Evolutionary conservation across 768 basidiomycete genomes (phyloP), one percentile per base, ranked within the genome.

Genomic region (Tephrocybe rancida): DNA sequence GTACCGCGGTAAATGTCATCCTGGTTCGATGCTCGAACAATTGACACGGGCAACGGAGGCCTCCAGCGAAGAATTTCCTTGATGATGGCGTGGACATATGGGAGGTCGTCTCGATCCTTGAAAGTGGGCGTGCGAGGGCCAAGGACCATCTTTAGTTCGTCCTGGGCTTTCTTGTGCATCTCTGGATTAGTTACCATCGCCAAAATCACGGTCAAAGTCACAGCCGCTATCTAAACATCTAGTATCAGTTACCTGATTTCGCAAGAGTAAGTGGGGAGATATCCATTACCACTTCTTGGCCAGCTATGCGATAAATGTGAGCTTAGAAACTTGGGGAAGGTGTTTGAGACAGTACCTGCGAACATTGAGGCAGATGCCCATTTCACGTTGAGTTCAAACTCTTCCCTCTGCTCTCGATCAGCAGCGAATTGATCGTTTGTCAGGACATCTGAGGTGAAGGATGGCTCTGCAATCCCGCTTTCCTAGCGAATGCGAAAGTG

Each of bases 351-450:
- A 14, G 24, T 27, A 48, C 47, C 47, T 18, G 16, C 47, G 26
- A 48, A 38, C 47, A 48, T 48, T 25, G 35, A n/a, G 8, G 16
- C 47, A 7, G 47, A 48, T 7, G 35, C 35, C 47, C 35, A 48
- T 27, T 27, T 37, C 3, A 48, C 5, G 1, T 37, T 27, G 11
- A 27, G 9, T 48, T 48, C 47, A 27, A 48, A 48, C 0, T 38
- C 25, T n/a, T 48, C 47, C 22, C 14, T 16, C n/a, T 37, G 30
- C 22, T 48, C 27, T 25, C 47, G 13, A 22, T 26, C 37, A 11
- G 30, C 24, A 3, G 35, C 14, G 26, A 48, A 48, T 24, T 25
- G 14, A 30, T 26, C 47, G 5, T 30, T 27, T 26, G 22, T 37
- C 47, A 48, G 2, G 4, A 48, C 34, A 26, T 48, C 47, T 16